Base-by-base conservation (phyloP, 2,329 filamentous ascomycete species). In the Sarocladium strictum region DNA sequence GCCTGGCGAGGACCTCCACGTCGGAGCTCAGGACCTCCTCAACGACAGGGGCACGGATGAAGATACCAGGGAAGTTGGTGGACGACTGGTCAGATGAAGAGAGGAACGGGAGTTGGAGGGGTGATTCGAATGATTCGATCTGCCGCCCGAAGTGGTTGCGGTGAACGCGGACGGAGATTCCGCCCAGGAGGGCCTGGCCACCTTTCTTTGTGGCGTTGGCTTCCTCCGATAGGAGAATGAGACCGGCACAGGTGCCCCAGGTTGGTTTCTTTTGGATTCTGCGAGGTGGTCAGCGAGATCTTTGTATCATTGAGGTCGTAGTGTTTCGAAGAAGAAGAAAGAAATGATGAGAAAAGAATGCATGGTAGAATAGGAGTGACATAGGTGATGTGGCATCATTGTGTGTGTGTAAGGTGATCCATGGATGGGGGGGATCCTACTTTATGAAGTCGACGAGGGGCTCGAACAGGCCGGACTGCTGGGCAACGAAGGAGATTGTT, bases 81-180 rank as follows among this genome's bases (percentile, higher is more conserved):
- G 33, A 4, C 27, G 38, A 26, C 3, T 41, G 6, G n/a, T 10
- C 81, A 10, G 14, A 9, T 6, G 24, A 37, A 21, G 53, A 50
- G 4, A 96, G 73, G 63, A 96, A 95, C 0, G 86, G 83, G 23
- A 97, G 73, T 14, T 86, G 72, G 29, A 97, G 69, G 47, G 84
- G 79, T 0, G 87, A 84, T 64, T 94, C 84, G 69, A 97, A 97
- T 66, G 89, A 95, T 71, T 97, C 90, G 14, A 88, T 86, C 71
- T 99, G 94, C 54, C 93, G 83, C 3, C 94, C 94, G 65, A 97
- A 99, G 69, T 97, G 90, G 66, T 97, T 99, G 47, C 94, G 81
- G 65, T 95, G 91, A 29, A 97, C 92, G 45, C 90, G 80, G 33
- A 99, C 92, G 64, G 91, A 86, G 35, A 99, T 78, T 2, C 94